Base-by-base conservation (phyloP, 306 rosid species). In the Lotus japonicus region DNA sequence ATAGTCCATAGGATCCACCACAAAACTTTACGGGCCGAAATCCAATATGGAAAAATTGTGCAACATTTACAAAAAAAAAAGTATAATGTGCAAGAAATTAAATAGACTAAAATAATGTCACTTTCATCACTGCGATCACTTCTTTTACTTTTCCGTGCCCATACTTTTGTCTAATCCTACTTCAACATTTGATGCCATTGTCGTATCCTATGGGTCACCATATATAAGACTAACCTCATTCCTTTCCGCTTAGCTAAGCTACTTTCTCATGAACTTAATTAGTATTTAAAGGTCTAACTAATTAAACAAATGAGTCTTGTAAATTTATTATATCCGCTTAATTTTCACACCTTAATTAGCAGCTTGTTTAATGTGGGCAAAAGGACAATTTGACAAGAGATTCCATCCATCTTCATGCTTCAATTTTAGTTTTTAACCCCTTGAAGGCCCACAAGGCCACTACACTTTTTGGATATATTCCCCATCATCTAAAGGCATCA, bases 381-480 rank as follows among this genome's bases (percentile, higher is more conserved):
- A 17, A 64, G 52, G 70, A 77, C 73, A 64, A 64, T 55, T 11
- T 14, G 16, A 38, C n/a, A 1, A 2, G 7, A 63, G 38, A 77
- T 48, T 58, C 70, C 64, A 7, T 43, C 48, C 5, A 39, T 12
- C 14, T 64, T 77, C 26, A 38, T 38, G 69, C 64, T 12, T 23
- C 18, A 21, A 21, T n/a, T n/a, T n/a, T n/a, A n/a, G n/a, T n/a
- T 26, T 31, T 21, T 49, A 16, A 50, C 35, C 70, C 38, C 44
- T 71, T 41, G 8, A 64, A 71, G 58, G 43, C 53, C 78, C 78
- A 72, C 74, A 58, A 21, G 31, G 52, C 7, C 58, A 66, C 64
- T 42, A 39, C 52, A 31, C 36, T 31, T 6, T 65, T 58, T 59
- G 45, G 28, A 9, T 35, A n/a, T 48, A 59, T 66, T 58, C 79